Evolutionary conservation across 306 rosid species (phyloP), one percentile per base, ranked within the genome.

Genomic region (Lathyrus oleraceus): DNA sequence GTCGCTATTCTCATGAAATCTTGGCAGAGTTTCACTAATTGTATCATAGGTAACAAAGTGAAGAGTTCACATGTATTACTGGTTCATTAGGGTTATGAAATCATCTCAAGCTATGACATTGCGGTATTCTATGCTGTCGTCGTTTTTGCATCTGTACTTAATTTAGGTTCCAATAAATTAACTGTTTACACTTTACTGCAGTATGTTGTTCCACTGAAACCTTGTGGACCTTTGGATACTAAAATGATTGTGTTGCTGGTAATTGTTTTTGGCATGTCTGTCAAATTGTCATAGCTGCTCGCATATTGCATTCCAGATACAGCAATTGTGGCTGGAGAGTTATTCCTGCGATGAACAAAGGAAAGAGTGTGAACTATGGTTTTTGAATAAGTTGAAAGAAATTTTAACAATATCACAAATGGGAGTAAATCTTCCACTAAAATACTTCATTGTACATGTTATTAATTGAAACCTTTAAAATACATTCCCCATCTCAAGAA

Each of bases 1-100:
- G 60, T 93, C 98, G 30, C 56, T 93, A 8, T 93, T 93, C 85
- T 93, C 96, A 8, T 93, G 94, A 92, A 75, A 30, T 42, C 65
- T 71, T 62, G 48, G 40, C 71, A 35, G 63, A 52, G 62, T 28
- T 61, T 15, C 17, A 11, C 71, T 65, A 54, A 64, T 23, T 70
- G 67, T 70, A 60, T 59, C 53, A 65, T 60, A 13, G 52, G 61
- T 62, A 47, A 62, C 49, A 28, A 39, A 53, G 65, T 69, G 2
- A 45, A 47, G 36, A 63, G 61, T 28, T 59, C 42, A 32, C 42
- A 20, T 3, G 59, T 40, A 65, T 43, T 36, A 2, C 25, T 17
- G 57, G 64, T 25, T 67, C 79, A 62, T 57, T n/a, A 45, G 42
- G 71, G 58, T 74, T 52, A 44, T 78, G 68, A 47, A 65, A 51